phyloP scores from a whole-genome alignment of 2,329 filamentous ascomycete species.

The Colletotrichum agaves region DNA sequence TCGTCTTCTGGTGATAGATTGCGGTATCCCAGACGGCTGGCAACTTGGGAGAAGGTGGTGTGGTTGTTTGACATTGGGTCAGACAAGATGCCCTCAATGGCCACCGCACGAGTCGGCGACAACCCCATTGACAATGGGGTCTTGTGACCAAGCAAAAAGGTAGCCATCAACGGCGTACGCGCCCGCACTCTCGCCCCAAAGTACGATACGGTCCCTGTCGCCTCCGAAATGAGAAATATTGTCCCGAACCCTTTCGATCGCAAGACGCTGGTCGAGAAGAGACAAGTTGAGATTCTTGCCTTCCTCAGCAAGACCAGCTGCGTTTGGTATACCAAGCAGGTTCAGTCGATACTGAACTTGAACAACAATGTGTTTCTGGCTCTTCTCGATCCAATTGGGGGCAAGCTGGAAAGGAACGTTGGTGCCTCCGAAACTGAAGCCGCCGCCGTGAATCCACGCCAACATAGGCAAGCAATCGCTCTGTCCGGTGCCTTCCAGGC shows the following conservation, averaged over 20 bases:
- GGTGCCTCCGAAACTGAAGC: constrained; percentile 58
- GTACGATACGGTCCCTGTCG: constrained; percentile 50
- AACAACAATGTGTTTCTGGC: neutral
- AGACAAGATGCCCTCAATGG: neutral
- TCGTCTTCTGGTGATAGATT: neutral
- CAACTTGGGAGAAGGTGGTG: neutral
- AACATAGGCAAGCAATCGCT: constrained; percentile 43
- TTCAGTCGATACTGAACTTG: neutral
- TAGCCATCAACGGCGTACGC: constrained; percentile 44
- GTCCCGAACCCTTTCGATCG: constrained; percentile 59
- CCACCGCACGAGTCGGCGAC: neutral
- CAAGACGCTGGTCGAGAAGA: constrained; percentile 60
- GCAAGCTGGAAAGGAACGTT: constrained; percentile 45
- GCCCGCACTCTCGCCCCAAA: constrained; percentile 57
- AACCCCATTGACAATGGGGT: neutral
- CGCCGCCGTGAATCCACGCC: constrained; percentile 58
- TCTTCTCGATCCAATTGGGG: neutral
- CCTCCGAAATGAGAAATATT: constrained; percentile 61
- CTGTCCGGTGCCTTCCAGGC: neutral
- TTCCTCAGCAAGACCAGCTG: neutral
- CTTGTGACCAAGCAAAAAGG: neutral
- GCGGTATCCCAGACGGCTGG: neutral
- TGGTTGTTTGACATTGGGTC: neutral
- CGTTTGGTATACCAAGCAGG: neutral
- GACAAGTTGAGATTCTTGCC: neutral